A percentile compares a stretch with the other conserved stretches of the same genome.
Conservation (phyloP, 2,329 filamentous ascomycete species). For the Monilinia fructigena region DNA sequence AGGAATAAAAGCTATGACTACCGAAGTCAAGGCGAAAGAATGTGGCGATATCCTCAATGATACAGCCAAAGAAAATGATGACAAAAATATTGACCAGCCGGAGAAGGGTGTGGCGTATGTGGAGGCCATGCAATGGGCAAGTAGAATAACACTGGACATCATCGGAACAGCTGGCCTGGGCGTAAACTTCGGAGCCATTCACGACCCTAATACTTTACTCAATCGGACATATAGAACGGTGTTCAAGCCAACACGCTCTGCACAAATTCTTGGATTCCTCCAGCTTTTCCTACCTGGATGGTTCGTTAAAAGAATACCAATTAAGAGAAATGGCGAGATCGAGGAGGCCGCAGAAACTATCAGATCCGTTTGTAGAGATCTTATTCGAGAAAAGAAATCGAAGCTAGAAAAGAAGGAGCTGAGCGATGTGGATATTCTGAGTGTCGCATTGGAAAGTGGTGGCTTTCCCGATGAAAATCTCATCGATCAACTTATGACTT, state of each 20-base stretch:
- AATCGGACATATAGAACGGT: slow-evolving; percentile 56
- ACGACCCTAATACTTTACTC: slow-evolving; percentile 59
- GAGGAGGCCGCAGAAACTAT: slow-evolving; percentile 56
- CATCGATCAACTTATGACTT: slow-evolving; percentile 89
- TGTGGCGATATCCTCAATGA: slow-evolving; percentile 41
- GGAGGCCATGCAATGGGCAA: slow-evolving; percentile 62
- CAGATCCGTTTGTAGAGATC: slow-evolving; percentile 62
- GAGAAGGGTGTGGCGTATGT: slow-evolving; percentile 46
- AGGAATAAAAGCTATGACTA: slow-evolving; percentile 61
- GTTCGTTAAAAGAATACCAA: slow-evolving; percentile 62
- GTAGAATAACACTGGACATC: slow-evolving; percentile 70
- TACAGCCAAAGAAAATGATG: slow-evolving; percentile 16
- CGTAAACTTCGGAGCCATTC: slow-evolving; percentile 66
- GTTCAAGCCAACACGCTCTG: slow-evolving; percentile 53
- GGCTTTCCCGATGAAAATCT: slow-evolving; percentile 75
- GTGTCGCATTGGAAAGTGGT: slow-evolving; percentile 73
- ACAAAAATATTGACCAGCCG: slow-evolving; percentile 8
- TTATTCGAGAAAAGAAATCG: slow-evolving; percentile 70
- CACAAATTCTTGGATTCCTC: slow-evolving; percentile 57
- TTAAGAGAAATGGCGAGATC: slow-evolving; percentile 69
- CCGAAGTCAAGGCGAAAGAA: slow-evolving; percentile 45
- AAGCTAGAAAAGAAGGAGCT: slow-evolving; percentile 51
- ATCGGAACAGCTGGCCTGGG: slow-evolving; percentile 72
- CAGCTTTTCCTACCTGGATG: slow-evolving; percentile 61
- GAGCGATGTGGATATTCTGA: slow-evolving; percentile 70